These are phyloP conservation scores for Heterobasidion irregulare DNA, from an alignment of 1,284 basidiomycete genomes.

Conservation along the genomic window DNA sequence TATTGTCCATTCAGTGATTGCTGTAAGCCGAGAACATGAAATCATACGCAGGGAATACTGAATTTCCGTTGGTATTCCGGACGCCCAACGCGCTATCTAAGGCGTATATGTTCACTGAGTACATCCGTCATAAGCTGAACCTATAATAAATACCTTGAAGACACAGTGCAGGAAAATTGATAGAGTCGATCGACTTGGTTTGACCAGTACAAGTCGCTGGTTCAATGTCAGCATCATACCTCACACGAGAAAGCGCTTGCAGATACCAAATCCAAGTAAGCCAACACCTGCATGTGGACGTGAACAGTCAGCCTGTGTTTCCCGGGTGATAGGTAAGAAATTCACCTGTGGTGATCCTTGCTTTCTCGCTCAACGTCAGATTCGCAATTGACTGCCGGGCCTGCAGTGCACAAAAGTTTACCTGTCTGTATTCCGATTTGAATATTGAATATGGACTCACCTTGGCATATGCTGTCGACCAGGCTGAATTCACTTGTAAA, in stretches of 20 bases:
- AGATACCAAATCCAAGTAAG: background rate
- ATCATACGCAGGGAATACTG: conserved; percentile 62
- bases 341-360: conserved; percentile 47
- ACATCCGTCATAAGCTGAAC: background rate
- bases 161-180: conserved; percentile 64
- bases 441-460: conserved; percentile 15
- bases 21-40: background rate
- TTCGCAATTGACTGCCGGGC: conserved; percentile 38
- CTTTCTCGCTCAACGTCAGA: conserved; percentile 43
- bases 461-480: conserved; percentile 46
- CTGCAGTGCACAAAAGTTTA: conserved; percentile 15
- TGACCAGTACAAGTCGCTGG: conserved; percentile 60
- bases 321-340: background rate
- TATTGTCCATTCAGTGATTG: background rate
- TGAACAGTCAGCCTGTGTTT: background rate
- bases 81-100: conserved; percentile 53
- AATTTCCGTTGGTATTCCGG: conserved; percentile 49
- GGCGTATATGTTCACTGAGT: background rate
- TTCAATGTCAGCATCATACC: background rate
- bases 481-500: conserved; percentile 28
- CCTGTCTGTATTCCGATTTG: background rate
- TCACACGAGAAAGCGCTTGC: background rate
- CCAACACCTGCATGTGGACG: background rate
- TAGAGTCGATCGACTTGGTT: conserved; percentile 48
- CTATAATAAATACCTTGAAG: conserved; percentile 35